These are phyloP conservation scores for Typha latifolia DNA, from an alignment of 176 grass and related monocot genomes.

Conservation along the genomic window DNA sequence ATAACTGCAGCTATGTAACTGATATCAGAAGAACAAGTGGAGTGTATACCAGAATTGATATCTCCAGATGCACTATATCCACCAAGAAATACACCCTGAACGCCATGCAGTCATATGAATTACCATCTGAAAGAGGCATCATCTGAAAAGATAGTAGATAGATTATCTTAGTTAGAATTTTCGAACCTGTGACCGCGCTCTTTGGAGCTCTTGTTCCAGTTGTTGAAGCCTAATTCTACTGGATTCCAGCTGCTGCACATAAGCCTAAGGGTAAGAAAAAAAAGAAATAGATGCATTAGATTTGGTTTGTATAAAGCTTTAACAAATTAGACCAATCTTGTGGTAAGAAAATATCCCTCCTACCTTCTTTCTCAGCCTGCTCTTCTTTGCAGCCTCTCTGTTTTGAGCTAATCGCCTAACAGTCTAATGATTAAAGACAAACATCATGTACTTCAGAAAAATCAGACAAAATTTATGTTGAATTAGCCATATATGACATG, in stretches of 20 bases:
- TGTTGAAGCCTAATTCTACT: slow-evolving; percentile 93
- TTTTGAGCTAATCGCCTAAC: slow-evolving; percentile 91
- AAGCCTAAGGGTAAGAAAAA: slow-evolving; percentile 41
- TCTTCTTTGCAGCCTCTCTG: slow-evolving; percentile 93
- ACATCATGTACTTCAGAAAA: background rate
- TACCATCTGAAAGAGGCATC: background rate
- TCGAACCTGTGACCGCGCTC: slow-evolving; percentile 80
- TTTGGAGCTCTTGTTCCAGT: slow-evolving; percentile 76
- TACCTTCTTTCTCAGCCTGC: slow-evolving; percentile 95
- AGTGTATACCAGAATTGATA: slow-evolving; percentile 53
- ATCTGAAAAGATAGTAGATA: background rate
- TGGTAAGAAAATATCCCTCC: background rate
- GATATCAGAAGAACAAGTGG: background rate
- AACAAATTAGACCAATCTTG: background rate
- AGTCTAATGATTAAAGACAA: slow-evolving; percentile 31
- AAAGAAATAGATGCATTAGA: background rate
- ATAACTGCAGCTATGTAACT: background rate
- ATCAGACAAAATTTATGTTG: slow-evolving; percentile 2
- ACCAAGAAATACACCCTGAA: slow-evolving; percentile 78
- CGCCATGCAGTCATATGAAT: background rate
- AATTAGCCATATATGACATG: background rate
- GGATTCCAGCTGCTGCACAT: slow-evolving; percentile 91
- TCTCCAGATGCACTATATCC: slow-evolving; percentile 57
- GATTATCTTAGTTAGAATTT: background rate
- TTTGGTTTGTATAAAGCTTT: background rate